Evolutionary conservation across 345 rosid species (phyloP).

Genomic region (Corchorus olitorius): DNA sequence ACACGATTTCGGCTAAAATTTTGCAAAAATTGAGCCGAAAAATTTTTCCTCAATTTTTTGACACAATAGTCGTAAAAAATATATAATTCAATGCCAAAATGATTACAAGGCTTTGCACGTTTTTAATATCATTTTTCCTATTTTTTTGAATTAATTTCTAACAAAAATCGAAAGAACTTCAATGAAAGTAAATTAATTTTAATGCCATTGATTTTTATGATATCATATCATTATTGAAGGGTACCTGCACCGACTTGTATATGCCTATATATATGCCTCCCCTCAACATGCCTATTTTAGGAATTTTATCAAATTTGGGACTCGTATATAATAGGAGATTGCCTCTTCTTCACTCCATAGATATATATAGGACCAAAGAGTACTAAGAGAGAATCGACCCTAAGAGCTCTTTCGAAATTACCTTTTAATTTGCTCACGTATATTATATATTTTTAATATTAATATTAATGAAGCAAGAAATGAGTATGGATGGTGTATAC

Average conservation of each 20-base stretch:
- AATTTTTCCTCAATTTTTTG: no score
- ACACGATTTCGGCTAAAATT: no score
- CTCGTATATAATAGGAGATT: constrained; percentile 7
- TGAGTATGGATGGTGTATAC: constrained; percentile 9
- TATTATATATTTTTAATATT: neutral
- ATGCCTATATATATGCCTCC: no score
- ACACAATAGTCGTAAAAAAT: no score
- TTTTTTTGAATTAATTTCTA: no score
- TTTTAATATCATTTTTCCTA: no score
- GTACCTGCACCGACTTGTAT: no score
- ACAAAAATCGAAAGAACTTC: no score
- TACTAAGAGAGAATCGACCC: neutral
- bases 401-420: neutral
- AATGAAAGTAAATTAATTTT: neutral
- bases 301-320: neutral
- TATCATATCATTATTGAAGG: no score
- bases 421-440: neutral
- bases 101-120: no score
- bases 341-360: neutral
- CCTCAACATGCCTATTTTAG: neutral
- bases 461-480: neutral
- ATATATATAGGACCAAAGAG: neutral
- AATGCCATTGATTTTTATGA: neutral
- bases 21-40: no score
- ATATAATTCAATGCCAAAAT: no score